These are phyloP conservation scores for Exophiala dermatitidis DNA, from an alignment of 2,329 filamentous ascomycete species.

Conservation along the genomic window DNA sequence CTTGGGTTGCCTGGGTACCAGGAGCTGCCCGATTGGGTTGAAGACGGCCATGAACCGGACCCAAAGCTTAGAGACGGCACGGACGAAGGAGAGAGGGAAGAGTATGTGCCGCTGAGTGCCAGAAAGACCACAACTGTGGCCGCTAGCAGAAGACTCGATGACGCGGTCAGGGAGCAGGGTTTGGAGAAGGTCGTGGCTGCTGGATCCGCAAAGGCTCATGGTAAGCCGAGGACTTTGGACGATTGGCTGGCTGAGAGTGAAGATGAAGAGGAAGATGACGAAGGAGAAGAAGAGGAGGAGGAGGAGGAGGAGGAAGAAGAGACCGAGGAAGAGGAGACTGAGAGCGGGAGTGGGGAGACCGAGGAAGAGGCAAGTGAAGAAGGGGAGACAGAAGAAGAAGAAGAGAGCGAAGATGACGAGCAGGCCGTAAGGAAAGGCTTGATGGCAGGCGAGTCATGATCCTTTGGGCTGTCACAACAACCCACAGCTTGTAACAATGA, in stretches of 20 bases:
- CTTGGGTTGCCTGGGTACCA: conserved; percentile 74
- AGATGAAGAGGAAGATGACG: conserved; percentile 42
- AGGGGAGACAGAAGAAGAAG: conserved; percentile 1
- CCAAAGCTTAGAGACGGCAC: conserved; percentile 60
- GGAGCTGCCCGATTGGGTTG: conserved; percentile 75
- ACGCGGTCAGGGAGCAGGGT: conserved; percentile 39
- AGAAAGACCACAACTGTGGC: conserved; percentile 30
- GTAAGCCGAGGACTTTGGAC: conserved; percentile 73
- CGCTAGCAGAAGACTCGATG: conserved; percentile 40
- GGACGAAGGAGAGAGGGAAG: conserved; percentile 27
- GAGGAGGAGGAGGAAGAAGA: conserved; percentile 12
- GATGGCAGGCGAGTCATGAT: not conserved
- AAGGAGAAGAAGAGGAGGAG: conserved; percentile 12
- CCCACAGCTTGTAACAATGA: too few relatives aligned
- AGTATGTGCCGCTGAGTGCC: conserved; percentile 30
- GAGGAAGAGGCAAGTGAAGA: conserved; percentile 2
- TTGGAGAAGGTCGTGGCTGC: conserved; percentile 27
- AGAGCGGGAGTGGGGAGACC: conserved; percentile 1
- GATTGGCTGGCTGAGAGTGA: conserved; percentile 81
- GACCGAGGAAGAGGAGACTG: conserved; percentile 6
- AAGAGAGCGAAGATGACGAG: conserved; percentile 1
- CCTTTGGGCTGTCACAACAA: too few relatives aligned
- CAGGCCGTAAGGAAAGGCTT: conserved; percentile 1
- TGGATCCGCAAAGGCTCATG: conserved; percentile 20
- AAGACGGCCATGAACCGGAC: conserved; percentile 71